Conservation (phyloP, 345 rosid genomes). For the Lepidium didymum region DNA sequence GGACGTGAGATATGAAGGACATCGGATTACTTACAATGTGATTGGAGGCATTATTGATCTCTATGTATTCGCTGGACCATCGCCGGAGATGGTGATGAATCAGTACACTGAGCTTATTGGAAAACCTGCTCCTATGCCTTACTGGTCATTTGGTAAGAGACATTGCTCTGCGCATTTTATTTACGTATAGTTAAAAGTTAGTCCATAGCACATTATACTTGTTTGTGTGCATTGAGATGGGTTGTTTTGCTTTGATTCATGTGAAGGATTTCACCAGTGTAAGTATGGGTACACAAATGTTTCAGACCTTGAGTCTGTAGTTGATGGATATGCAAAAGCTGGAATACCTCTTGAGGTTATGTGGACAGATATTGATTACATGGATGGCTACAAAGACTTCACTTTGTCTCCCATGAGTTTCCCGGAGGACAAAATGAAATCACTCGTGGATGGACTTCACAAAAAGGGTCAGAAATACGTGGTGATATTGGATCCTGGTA, state of each 20-base stretch:
- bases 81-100: conserved; percentile 48
- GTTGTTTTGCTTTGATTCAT: background rate
- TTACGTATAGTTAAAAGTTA: background rate
- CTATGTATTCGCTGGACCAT: conserved; percentile 47
- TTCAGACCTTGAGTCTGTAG: conserved; percentile 47
- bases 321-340: conserved; percentile 61
- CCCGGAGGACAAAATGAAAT: conserved; percentile 41
- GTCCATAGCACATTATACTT: background rate
- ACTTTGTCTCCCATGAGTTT: conserved; percentile 64
- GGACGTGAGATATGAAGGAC: conserved; percentile 51
- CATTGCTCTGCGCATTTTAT: background rate
- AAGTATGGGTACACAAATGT: conserved; percentile 60
- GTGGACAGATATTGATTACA: conserved; percentile 82
- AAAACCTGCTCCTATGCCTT: conserved; percentile 72
- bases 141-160: conserved; percentile 66
- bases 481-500: conserved; percentile 69
- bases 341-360: conserved; percentile 69
- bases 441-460: conserved; percentile 43
- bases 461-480: conserved; percentile 59
- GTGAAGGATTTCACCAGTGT: conserved; percentile 69
- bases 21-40: conserved; percentile 49
- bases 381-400: conserved; percentile 65
- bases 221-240: background rate
- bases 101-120: conserved; percentile 70
- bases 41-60: conserved; percentile 67